Evolutionary conservation across 176 grass and related monocot species (phyloP), one percentile per base, ranked within the genome.

Genomic region (Hsuehochloa calcarea): DNA sequence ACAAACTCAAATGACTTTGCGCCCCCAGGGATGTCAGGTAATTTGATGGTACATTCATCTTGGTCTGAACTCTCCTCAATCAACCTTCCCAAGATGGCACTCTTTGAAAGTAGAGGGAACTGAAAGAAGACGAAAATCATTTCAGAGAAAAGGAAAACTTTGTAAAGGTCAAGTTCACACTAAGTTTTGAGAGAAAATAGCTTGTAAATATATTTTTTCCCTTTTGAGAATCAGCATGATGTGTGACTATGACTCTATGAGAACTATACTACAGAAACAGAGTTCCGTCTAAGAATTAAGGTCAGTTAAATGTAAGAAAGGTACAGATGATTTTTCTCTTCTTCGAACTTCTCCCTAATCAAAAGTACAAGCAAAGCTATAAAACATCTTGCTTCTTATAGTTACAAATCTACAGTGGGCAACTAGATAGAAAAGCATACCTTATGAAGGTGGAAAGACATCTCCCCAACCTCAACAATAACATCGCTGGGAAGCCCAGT

Each of bases 391-490:
- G 59, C 31, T 75, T 41, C 60, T 25, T 26, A 15, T 6, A 70
- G 17, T 63, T 13, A 63, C 19, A 74, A 25, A 64, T 14, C 20
- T 27, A 67, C 43, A 85, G 23, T 26, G 16, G 1, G 44, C 23
- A 61, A 23, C 11, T 43, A 66, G 71, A 22, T 65, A 50, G 43
- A 31, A 80, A 80, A 23, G 77, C 3, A 66, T 68, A 94, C 92
- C 92, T 94, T 94, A 72, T 94, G 92, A 62, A 94, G 90, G 78
- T 94, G 92, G 88, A 94, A 94, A 73, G 90, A 92, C 87, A 94
- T 94, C 40, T 92, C 87, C 20, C 77, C 85, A 27, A 94, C 87
- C 81, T 92, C 85, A 80, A 94, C 87, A 31, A 69, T 80, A 87
- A 94, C 73, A 86, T 94, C 92, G 22, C 92, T 92, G 31, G 92